Percentiles rank a stretch among this genome's conserved stretches.
Evolutionary conservation across 495 filamentous ascomycete species (phyloP).

Genomic region (Trichoderma reesei): DNA sequence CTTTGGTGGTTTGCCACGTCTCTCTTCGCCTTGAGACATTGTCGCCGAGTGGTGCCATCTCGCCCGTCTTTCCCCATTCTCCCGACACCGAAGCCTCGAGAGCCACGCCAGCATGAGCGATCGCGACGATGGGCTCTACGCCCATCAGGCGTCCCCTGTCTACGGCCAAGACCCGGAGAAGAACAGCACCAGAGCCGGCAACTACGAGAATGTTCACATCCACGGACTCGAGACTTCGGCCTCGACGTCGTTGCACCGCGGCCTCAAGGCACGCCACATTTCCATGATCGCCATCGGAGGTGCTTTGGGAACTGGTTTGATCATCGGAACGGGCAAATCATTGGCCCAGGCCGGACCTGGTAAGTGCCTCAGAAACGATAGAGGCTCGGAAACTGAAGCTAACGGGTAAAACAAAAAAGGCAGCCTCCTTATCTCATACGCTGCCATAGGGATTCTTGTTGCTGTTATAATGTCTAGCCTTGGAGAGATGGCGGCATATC

Average conservation of each 20-base stretch:
- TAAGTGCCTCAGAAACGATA: no score
- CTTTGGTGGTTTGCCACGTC: not conserved
- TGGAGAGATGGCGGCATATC: conserved; percentile 57
- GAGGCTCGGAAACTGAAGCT: no score
- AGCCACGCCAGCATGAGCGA: not conserved
- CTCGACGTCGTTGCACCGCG: conserved; percentile 44
- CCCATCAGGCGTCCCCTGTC: not conserved
- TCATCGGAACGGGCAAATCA: conserved; percentile 46
- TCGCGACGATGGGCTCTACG: not conserved
- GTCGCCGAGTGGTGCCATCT: not conserved
- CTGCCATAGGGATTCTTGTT: conserved; percentile 40
- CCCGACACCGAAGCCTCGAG: not conserved
- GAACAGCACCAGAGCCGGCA: not conserved
- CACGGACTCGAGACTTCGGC: conserved; percentile 27
- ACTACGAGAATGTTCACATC: conserved; percentile 13
- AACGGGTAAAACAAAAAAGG: no score
- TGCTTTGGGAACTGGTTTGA: conserved; percentile 65
- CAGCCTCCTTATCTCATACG: conserved; percentile 57
- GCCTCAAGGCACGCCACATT: conserved; percentile 56
- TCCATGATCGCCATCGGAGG: conserved; percentile 82
- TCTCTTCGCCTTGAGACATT: not conserved
- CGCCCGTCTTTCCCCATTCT: not conserved
- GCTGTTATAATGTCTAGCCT: conserved; percentile 38
- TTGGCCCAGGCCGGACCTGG: conserved; percentile 61
- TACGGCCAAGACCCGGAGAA: conserved; percentile 8